Conservation (phyloP, 176 grass and related monocot genomes). For the Triticum timopheevii region DNA sequence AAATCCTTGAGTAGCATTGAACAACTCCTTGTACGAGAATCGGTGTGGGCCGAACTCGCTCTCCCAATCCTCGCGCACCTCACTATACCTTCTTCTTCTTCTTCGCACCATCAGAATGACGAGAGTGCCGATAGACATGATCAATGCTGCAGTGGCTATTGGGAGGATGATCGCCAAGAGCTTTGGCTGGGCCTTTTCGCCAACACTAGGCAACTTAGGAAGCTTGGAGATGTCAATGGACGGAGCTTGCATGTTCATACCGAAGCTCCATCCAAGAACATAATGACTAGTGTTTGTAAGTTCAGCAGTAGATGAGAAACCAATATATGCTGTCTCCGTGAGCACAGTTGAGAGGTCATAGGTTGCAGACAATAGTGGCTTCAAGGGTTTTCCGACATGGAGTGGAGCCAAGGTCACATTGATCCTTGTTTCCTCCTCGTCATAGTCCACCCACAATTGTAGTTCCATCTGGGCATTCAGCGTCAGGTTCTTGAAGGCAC, state of each 20-base stretch:
- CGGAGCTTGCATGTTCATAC: slow-evolving; percentile 11
- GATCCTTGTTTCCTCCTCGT: background rate
- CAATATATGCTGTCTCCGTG: background rate
- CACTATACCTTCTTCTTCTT: background rate
- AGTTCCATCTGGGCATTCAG: background rate
- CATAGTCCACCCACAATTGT: slow-evolving; percentile 24
- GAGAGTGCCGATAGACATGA: background rate
- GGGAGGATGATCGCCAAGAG: slow-evolving; percentile 2
- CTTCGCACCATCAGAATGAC: background rate
- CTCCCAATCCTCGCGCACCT: slow-evolving; percentile 47
- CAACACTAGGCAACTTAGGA: too few species aligned
- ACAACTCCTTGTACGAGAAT: slow-evolving; percentile 15
- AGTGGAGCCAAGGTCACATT: slow-evolving; percentile 36
- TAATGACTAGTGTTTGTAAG: slow-evolving; percentile 10
- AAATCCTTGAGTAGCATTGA: slow-evolving; percentile 28
- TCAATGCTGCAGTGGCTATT: slow-evolving; percentile 7
- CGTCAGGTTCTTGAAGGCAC: background rate
- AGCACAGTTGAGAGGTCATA: slow-evolving; percentile 12
- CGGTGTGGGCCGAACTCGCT: slow-evolving; percentile 21
- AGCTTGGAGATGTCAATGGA: too few species aligned
- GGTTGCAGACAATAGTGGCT: too few species aligned
- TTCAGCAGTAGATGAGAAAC: background rate
- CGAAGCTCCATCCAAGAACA: slow-evolving; percentile 48
- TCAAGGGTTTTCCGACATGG: too few species aligned
- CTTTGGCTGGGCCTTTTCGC: too few species aligned